phyloP scores from a whole-genome alignment of 2,329 filamentous ascomycete species.

The Pseudocercospora cruenta region DNA sequence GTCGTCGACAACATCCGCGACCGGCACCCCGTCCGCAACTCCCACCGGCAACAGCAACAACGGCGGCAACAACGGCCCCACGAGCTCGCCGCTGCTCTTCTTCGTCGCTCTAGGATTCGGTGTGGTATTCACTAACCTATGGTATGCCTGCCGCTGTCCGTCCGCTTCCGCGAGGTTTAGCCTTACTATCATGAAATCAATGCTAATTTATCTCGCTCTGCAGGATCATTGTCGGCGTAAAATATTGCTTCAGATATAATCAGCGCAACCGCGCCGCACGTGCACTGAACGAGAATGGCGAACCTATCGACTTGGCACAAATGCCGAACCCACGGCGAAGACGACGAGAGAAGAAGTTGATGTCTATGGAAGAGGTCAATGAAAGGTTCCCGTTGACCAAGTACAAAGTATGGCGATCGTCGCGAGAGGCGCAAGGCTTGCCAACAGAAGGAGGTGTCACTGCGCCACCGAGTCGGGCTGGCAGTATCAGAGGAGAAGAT shows the following conservation, averaged over 20 bases:
- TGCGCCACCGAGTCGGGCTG: constrained; percentile 70
- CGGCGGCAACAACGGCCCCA: constrained; percentile 50
- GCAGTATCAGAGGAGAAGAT: constrained; percentile 68
- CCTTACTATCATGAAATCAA: constrained; percentile 11
- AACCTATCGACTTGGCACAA: constrained; percentile 82
- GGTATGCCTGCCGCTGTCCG: constrained; percentile 56
- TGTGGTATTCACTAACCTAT: constrained; percentile 97
- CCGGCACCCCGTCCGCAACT: constrained; percentile 16
- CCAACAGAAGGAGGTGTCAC: constrained; percentile 83
- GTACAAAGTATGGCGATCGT: constrained; percentile 92
- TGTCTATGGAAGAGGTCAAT: constrained; percentile 99
- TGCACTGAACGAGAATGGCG: constrained; percentile 73
- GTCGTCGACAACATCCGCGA: constrained; percentile 8
- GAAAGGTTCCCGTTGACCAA: constrained; percentile 94
- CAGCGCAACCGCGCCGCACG: constrained; percentile 83
- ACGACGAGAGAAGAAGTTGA: constrained; percentile 93
- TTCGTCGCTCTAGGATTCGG: constrained; percentile 96
- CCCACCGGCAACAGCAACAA: constrained; percentile 20
- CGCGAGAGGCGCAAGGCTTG: constrained; percentile 79
- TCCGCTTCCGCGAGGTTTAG: constrained; percentile 10
- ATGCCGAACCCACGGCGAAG: constrained; percentile 80
- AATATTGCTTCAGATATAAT: constrained; percentile 99
- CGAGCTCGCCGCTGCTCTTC: constrained; percentile 78
- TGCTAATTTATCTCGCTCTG: constrained; percentile 22
- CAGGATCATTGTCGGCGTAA: constrained; percentile 99